Base-by-base conservation (phyloP, 805 yeast species). In the Saccharomycopsis lassenensis region DNA sequence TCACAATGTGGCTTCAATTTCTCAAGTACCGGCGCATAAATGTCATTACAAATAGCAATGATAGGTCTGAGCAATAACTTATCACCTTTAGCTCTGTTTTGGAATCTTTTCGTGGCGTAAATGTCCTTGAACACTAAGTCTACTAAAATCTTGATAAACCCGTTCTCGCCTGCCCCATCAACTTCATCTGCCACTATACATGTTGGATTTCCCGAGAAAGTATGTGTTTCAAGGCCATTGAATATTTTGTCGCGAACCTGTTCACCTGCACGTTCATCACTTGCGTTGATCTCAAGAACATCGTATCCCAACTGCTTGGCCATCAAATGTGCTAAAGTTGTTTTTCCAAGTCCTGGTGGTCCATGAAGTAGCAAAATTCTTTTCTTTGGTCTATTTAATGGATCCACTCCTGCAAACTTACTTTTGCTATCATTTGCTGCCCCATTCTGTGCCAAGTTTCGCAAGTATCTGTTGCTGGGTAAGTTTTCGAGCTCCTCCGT, bases 271-370 rank as follows among this genome's bases (percentile, higher is more conserved):
- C 89, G 63, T 51, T 79, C 85, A 49, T 77, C 86, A 63, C 52
- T 79, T 4, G 97, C 95, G 57, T 89, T 89, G 42, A 89, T 68
- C 49, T 89, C 98, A 46, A 80, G 67, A 0, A 81, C 69, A 31
- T 75, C 73, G 52, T 81, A 89, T 0, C 94, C 94, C 26, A 82
- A 69, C 45, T 83, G 94, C 31, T 65, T 67, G 3, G 95, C 91
- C 24, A 86, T 67, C 1, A 85, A 71, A 50, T 87, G 95, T 0
- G 89, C 84, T 2, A 86, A 77, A 0, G 91, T 72, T 0, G 97
- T 87, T 52, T 89, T 89, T 7, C 98, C 98, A 12, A 80, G 66
- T 2, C 98, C 98, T 0, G 95, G 86, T 0, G 95, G 91, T 0
- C 98, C 98, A 52, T 79, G 85, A 7, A 91, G 68, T 27, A 91